Conservation (phyloP, 2,329 filamentous ascomycete species). For the Dothiorella sarmentorum region DNA sequence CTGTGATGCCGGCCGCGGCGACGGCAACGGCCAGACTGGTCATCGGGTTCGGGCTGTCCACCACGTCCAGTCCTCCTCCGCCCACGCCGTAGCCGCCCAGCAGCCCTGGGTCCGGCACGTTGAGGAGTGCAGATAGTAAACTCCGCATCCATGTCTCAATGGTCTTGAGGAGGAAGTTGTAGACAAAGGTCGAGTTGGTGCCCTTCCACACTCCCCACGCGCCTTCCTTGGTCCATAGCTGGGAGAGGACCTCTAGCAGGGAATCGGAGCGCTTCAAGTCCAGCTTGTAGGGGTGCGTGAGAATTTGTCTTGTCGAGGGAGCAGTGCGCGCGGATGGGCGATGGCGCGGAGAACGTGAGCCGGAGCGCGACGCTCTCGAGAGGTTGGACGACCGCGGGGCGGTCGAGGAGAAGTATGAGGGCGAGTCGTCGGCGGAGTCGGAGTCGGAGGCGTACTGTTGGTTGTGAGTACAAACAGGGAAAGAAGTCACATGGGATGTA, state of each 20-base stretch:
- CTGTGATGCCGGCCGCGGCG: slow-evolving; percentile 64
- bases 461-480: background rate
- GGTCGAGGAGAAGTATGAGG: slow-evolving; percentile 77
- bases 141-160: slow-evolving; percentile 90
- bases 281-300: slow-evolving; percentile 56
- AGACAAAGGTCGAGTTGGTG: slow-evolving; percentile 88
- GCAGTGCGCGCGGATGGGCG: slow-evolving; percentile 11
- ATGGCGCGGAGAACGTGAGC: slow-evolving; percentile 36
- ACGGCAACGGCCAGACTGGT: slow-evolving; percentile 72
- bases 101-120: slow-evolving; percentile 76
- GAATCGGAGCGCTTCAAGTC: slow-evolving; percentile 72
- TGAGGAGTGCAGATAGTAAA: slow-evolving; percentile 83
- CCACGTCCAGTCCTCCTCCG: slow-evolving; percentile 69
- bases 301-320: slow-evolving; percentile 32
- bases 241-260: slow-evolving; percentile 78
- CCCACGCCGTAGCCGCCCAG: slow-evolving; percentile 41
- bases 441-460: slow-evolving; percentile 55
- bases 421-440: slow-evolving; percentile 67
- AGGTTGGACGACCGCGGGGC: slow-evolving; percentile 50
- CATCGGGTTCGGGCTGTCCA: slow-evolving; percentile 78
- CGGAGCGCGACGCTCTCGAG: slow-evolving; percentile 31
- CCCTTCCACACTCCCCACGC: slow-evolving; percentile 92
- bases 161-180: slow-evolving; percentile 79
- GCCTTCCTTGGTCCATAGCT: slow-evolving; percentile 86
- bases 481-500: slow-evolving; percentile 17